phyloP scores from a whole-genome alignment of 2,329 filamentous ascomycete genomes.

The Penicillium sp. region DNA sequence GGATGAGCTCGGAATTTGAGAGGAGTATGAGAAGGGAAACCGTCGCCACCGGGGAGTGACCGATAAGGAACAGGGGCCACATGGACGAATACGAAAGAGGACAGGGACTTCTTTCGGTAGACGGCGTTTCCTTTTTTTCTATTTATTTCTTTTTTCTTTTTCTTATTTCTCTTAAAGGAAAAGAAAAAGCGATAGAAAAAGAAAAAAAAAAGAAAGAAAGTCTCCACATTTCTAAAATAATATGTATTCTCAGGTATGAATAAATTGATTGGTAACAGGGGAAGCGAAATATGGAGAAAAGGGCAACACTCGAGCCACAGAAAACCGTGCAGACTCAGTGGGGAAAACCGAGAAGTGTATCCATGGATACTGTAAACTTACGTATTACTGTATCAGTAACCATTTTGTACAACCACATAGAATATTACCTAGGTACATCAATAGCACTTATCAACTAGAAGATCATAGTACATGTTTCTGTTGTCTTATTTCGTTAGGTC shows the following conservation, averaged over 20 bases:
- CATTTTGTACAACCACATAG: no score
- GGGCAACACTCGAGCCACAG: conserved; percentile 10
- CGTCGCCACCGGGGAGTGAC: conserved; percentile 17
- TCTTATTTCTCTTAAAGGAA: no score
- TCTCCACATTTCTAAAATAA: background rate
- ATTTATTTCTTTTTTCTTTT: conserved; percentile 11
- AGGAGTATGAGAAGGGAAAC: conserved; percentile 3
- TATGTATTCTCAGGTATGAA: background rate
- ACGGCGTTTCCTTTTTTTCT: conserved; percentile 1
- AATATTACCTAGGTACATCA: no score
- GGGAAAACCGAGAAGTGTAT: conserved; percentile 4
- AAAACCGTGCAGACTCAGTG: conserved; percentile 14
- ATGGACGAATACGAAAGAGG: conserved; percentile 2
- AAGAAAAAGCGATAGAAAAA: background rate
- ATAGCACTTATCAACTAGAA: no score
- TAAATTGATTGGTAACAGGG: conserved; percentile 23
- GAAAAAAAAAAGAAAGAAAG: background rate
- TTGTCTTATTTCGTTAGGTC: no score
- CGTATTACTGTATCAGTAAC: background rate
- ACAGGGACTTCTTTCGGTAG: background rate
- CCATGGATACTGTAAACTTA: background rate
- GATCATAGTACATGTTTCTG: no score
- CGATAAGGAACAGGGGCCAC: conserved; percentile 19
- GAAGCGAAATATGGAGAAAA: conserved; percentile 19
- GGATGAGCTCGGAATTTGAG: conserved; percentile 12